phyloP scores from a whole-genome alignment of 169 alveolate species.

The Plasmodium malariae region DNA sequence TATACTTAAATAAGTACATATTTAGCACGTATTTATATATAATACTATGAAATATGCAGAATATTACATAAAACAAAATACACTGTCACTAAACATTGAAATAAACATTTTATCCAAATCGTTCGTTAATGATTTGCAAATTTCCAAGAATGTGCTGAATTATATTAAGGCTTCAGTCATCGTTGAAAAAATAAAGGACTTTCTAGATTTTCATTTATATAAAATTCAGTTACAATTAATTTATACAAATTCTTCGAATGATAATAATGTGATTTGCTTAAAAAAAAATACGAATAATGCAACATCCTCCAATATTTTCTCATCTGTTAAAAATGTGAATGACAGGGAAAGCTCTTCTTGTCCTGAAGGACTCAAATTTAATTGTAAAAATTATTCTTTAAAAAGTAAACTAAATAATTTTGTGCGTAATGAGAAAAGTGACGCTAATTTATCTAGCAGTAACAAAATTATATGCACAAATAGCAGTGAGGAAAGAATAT shows the following conservation, averaged over 20 bases:
- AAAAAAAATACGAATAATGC: background rate
- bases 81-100: constrained; percentile 42
- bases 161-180: constrained; percentile 29
- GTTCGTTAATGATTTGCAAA: constrained; percentile 29
- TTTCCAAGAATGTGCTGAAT: constrained; percentile 12
- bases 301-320: background rate
- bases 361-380: too few species aligned
- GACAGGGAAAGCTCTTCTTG: background rate
- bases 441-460: background rate
- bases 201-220: constrained; percentile 33
- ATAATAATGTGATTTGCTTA: background rate
- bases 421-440: background rate
- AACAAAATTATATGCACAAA: background rate
- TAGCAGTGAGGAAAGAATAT: background rate
- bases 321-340: background rate
- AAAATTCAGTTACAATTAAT: constrained; percentile 35
- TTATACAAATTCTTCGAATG: background rate
- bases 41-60: constrained; percentile 52
- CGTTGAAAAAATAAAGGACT: constrained; percentile 28
- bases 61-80: constrained; percentile 56
- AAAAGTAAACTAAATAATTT: too few species aligned
- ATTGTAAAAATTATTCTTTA: too few species aligned
- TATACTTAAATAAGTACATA: too few species aligned
- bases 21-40: background rate
- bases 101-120: constrained; percentile 22